phyloP scores from a whole-genome alignment of 2,329 filamentous ascomycete species.

The Nemania sp. region DNA sequence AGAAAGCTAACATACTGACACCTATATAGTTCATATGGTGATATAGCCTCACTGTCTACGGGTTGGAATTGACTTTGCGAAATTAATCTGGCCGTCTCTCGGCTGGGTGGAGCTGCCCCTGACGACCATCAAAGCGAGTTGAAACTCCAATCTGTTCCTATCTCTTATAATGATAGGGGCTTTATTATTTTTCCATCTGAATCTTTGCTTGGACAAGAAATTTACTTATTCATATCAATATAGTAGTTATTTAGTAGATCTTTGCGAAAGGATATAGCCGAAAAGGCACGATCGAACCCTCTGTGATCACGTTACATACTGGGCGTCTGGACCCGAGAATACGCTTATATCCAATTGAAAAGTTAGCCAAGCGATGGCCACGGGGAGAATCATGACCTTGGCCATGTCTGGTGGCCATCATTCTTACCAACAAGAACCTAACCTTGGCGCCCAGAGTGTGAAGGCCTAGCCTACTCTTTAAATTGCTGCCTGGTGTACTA shows the following conservation, averaged over 20 bases:
- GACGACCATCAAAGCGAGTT: not conserved
- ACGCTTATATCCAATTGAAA: not conserved
- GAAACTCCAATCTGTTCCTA: not conserved
- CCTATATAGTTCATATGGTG: not conserved
- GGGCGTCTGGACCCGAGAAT: too few relatives aligned
- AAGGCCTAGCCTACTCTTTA: not conserved
- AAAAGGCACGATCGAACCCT: not conserved
- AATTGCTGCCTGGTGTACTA: constrained; percentile 25
- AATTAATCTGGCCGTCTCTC: not conserved
- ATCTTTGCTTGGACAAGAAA: not conserved
- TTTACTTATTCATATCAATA: not conserved
- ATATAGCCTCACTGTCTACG: not conserved
- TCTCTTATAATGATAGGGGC: not conserved
- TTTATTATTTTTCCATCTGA: not conserved
- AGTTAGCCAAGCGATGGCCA: not conserved
- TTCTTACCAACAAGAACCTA: constrained; percentile 3
- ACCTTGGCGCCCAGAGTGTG: not conserved
- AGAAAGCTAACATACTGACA: not conserved
- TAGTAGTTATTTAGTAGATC: not conserved
- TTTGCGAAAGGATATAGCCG: not conserved
- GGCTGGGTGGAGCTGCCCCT: not conserved
- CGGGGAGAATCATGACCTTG: not conserved
- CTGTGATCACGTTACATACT: not conserved
- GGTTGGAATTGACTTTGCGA: not conserved
- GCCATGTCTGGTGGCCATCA: not conserved